Evolutionary conservation across 208 protist genomes (phyloP), one percentile per base, ranked within the genome.

Genomic region (Leishmania braziliensis): DNA sequence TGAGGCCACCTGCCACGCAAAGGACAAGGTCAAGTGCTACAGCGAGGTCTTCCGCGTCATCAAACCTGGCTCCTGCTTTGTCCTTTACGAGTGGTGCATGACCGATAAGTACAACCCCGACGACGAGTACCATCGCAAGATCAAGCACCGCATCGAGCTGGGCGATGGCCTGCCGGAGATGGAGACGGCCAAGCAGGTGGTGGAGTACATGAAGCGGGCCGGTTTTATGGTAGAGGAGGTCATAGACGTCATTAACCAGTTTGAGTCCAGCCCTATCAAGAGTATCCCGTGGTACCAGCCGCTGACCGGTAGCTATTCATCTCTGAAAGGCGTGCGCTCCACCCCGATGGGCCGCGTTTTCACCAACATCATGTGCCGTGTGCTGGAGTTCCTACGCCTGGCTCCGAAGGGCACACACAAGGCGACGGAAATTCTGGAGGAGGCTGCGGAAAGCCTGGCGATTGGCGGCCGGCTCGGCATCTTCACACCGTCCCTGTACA

Each of bases 1-100:
- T 80, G 98, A 99, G 91, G 98, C 99, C 10, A 99, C 98, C 18
- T 99, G 98, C 91, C 99, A 99, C 85, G 98, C 98, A 2, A 95
- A 95, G 54, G 93, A 99, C 84, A 95, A 98, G 84, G 89, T 95
- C 50, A 91, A 94, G 83, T 93, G 91, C 85, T 99, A 98, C 88
- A 86, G 84, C 26, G 97, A 99, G 89, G 93, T 99, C 80, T 98
- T 90, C 87, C 95, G 97, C 63, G 87, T 98, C 48, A 94, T 99
- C 63, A 99, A 99, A 83, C 95, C 95, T 75, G 97, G 98, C 56
- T 90, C 95, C 39, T 90, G 84, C 81, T 99, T 99, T 84, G 95
- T 93, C 81, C 86, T 91, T 72, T 99, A 99, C 89, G 98, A 99
- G 87, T 99, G 98, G 98, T 93, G 94, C 88, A 95, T 98, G 87